Conservation (phyloP, 371 early-diverging fungal genomes). For the Apophysomyces elegans region DNA sequence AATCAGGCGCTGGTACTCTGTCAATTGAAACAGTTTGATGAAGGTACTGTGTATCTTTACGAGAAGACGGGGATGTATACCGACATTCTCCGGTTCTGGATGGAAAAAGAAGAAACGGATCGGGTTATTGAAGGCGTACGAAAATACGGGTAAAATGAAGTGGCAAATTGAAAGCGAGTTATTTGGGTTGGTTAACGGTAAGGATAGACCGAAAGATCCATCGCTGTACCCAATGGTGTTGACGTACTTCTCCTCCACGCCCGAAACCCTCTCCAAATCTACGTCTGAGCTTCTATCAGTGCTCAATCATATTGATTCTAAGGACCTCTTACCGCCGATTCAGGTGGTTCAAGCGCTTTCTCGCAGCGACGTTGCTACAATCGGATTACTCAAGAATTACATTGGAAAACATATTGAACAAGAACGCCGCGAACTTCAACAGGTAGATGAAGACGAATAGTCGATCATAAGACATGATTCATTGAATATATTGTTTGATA, state of each 20-base stretch:
- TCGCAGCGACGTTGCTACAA: conserved; percentile 80
- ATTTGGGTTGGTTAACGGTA: not conserved
- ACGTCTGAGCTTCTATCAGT: conserved; percentile 69
- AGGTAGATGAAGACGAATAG: conserved; percentile 41
- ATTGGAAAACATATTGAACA: conserved; percentile 77
- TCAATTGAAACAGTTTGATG: conserved; percentile 78
- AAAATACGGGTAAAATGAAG: conserved; percentile 72
- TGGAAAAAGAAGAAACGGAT: conserved; percentile 77
- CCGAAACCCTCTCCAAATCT: conserved; percentile 58
- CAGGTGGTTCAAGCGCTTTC: conserved; percentile 87
- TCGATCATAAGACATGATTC: not conserved
- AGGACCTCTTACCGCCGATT: conserved; percentile 84
- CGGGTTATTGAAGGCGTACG: conserved; percentile 76
- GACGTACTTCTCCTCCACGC: conserved; percentile 79
- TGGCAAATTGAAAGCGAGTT: not conserved
- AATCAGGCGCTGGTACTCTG: conserved; percentile 93
- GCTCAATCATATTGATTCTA: conserved; percentile 81
- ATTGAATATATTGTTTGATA: conserved; percentile 14
- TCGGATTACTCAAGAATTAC: conserved; percentile 85
- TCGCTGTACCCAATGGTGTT: conserved; percentile 84
- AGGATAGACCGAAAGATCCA: conserved; percentile 66
- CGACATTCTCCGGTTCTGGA: conserved; percentile 81
- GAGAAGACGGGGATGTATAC: conserved; percentile 82
- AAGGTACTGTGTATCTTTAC: conserved; percentile 85
- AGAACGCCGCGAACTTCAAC: conserved; percentile 68